Evolutionary conservation across 805 yeast species (phyloP).

Genomic region (Myxozyma neotropica): DNA sequence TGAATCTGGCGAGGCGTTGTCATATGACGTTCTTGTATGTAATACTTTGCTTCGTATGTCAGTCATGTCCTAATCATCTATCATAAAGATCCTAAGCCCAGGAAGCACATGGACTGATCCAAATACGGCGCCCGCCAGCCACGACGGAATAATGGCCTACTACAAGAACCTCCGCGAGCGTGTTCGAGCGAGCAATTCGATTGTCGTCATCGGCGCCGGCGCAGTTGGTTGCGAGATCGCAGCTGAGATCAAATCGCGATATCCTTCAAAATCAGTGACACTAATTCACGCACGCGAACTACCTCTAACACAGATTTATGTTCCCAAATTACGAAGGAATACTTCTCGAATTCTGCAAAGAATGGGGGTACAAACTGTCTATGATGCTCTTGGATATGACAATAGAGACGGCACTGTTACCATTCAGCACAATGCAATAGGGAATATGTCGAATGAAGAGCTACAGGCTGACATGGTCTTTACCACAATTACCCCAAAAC

Average conservation of each 20-base stretch:
- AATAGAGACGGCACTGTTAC: constrained; percentile 17
- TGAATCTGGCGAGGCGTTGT: constrained; percentile 4
- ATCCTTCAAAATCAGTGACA: constrained; percentile 42
- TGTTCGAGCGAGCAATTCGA: constrained; percentile 45
- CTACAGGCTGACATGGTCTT: constrained; percentile 16
- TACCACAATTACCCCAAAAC: neutral
- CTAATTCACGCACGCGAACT: constrained; percentile 32
- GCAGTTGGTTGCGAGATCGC: constrained; percentile 56
- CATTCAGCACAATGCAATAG: constrained; percentile 1
- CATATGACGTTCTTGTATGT: constrained; percentile 19
- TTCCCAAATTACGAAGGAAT: constrained; percentile 12
- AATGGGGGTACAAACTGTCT: constrained; percentile 30
- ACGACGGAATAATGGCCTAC: constrained; percentile 1
- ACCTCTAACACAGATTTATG: constrained; percentile 21
- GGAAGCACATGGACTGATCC: constrained; percentile 11
- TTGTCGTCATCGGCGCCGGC: constrained; percentile 56
- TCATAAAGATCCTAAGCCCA: no score
- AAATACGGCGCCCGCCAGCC: constrained; percentile 1
- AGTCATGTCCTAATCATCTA: neutral
- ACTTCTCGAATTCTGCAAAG: constrained; percentile 25
- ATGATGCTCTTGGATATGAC: constrained; percentile 14
- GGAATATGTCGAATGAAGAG: constrained; percentile 6
- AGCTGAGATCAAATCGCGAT: constrained; percentile 49
- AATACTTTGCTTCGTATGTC: neutral
- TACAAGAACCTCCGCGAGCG: constrained; percentile 28